phyloP scores from a whole-genome alignment of 306 rosid species.

The Medicago lupulina region DNA sequence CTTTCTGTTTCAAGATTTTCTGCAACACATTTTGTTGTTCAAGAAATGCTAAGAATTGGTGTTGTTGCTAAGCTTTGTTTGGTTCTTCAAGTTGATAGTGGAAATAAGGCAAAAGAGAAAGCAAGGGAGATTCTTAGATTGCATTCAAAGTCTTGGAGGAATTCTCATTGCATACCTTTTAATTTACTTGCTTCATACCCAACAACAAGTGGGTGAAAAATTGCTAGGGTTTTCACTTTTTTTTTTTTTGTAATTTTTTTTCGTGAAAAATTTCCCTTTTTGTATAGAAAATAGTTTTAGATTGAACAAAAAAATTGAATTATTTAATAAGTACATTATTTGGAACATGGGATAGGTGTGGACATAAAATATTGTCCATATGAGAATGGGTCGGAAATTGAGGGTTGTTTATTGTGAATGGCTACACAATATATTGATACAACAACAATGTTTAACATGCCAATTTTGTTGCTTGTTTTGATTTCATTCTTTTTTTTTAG shows the following conservation, averaged over 20 bases:
- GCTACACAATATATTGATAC: background rate
- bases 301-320: background rate
- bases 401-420: background rate
- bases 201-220: background rate
- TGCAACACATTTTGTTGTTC: constrained; percentile 52
- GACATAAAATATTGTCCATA: too few species aligned
- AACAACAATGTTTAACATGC: too few species aligned
- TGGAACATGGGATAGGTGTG: too few species aligned
- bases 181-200: constrained; percentile 59
- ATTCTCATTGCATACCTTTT: constrained; percentile 65
- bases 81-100: constrained; percentile 72
- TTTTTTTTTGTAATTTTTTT: background rate
- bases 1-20: constrained; percentile 58
- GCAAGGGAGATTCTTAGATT: constrained; percentile 74
- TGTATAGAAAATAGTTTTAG: too few species aligned
- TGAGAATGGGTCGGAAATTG: background rate
- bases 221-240: background rate
- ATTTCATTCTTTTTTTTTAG: too few species aligned
- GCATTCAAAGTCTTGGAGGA: constrained; percentile 67
- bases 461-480: too few species aligned
- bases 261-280: too few species aligned
- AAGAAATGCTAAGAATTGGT: constrained; percentile 77
- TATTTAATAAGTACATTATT: background rate
- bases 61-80: constrained; percentile 77
- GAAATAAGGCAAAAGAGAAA: constrained; percentile 72